These are phyloP conservation scores for Nitzschia sp. DNA, from an alignment of 108 stramenopile species.

Conservation along the genomic window DNA sequence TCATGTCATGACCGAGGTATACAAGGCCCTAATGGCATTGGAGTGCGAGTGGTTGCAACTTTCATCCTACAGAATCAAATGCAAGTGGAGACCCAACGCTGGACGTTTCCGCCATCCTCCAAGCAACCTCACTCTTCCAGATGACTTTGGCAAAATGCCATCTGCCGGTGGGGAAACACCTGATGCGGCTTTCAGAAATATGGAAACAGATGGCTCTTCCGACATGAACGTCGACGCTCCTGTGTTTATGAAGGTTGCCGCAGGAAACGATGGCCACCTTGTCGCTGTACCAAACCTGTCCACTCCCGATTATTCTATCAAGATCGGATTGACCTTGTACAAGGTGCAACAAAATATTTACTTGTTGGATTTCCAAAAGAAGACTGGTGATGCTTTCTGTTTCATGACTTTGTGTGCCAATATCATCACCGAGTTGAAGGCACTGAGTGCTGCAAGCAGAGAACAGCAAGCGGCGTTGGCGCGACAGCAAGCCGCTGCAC, in stretches of 20 bases:
- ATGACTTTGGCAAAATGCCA: constrained; percentile 38
- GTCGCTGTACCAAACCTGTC: constrained; percentile 78
- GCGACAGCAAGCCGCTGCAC: constrained; percentile 65
- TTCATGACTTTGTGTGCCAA: constrained; percentile 98
- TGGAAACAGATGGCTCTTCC: constrained; percentile 34
- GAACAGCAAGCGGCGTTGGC: constrained; percentile 56
- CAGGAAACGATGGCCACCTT: constrained; percentile 52
- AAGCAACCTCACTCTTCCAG: background rate
- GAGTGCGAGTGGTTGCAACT: constrained; percentile 95
- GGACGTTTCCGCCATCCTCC: background rate
- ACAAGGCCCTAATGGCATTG: constrained; percentile 93
- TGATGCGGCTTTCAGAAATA: constrained; percentile 51
- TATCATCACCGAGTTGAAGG: constrained; percentile 98
- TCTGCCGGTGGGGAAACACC: constrained; percentile 61
- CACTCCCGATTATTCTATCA: constrained; percentile 84
- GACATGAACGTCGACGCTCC: constrained; percentile 11
- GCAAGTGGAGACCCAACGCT: constrained; percentile 91
- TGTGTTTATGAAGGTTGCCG: constrained; percentile 64
- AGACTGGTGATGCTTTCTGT: constrained; percentile 95
- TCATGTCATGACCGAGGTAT: constrained; percentile 99
- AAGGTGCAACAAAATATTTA: constrained; percentile 99
- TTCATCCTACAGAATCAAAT: constrained; percentile 92
- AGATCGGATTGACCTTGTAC: constrained; percentile 94
- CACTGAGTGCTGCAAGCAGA: constrained; percentile 89
- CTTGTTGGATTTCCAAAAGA: constrained; percentile 96